Conservation (phyloP, 345 rosid genomes). For the Jatropha curcas region DNA sequence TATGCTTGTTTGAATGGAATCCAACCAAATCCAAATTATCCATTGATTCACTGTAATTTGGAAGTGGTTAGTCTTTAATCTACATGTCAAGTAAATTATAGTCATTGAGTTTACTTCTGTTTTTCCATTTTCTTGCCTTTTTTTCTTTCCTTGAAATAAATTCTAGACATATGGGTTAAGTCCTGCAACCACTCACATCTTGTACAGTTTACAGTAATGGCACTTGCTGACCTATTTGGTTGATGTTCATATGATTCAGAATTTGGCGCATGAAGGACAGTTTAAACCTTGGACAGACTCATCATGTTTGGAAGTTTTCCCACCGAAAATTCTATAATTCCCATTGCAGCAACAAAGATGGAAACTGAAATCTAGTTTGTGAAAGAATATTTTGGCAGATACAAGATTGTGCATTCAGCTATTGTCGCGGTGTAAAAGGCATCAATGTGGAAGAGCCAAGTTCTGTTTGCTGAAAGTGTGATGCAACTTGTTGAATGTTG, state of each 20-base stretch:
- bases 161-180: not conserved
- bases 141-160: not conserved
- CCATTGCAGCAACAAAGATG: not conserved
- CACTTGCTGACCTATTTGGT: not conserved
- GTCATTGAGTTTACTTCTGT: not conserved
- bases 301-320: slow-evolving; percentile 31
- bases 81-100: not conserved
- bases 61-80: not conserved
- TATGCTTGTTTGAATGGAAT: not conserved
- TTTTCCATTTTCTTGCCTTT: not conserved
- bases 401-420: not conserved
- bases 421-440: not conserved
- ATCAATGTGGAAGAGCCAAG: not conserved
- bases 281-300: slow-evolving; percentile 60
- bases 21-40: not conserved
- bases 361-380: not conserved
- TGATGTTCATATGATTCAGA: slow-evolving; percentile 32
- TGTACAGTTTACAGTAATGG: not conserved
- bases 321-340: not conserved
- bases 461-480: not conserved
- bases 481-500: not conserved
- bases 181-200: not conserved
- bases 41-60: not conserved
- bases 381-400: slow-evolving; percentile 1
- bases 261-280: slow-evolving; percentile 42